These are phyloP conservation scores for Phascolomyces articulosus DNA, from an alignment of 371 early-diverging fungal species.

Conservation along the genomic window DNA sequence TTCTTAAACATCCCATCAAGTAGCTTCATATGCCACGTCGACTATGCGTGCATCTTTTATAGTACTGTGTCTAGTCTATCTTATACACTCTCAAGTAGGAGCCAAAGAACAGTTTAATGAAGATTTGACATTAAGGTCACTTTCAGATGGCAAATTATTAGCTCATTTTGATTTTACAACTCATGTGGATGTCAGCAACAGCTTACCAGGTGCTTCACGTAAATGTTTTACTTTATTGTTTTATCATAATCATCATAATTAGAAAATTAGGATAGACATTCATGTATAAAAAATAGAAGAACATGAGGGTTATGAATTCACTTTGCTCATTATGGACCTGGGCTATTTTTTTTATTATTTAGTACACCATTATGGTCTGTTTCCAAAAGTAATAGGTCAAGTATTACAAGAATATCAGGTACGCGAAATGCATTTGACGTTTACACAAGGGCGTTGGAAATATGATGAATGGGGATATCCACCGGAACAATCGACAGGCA, in stretches of 20 bases:
- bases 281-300: too few species aligned
- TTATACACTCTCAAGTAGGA: background rate
- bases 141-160: conserved; percentile 79
- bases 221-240: conserved; percentile 2
- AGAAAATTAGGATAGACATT: too few species aligned
- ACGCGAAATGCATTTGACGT: conserved; percentile 80
- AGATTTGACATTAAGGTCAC: conserved; percentile 61
- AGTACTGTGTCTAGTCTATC: too few species aligned
- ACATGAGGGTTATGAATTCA: too few species aligned
- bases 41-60: too few species aligned
- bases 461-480: conserved; percentile 81
- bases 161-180: conserved; percentile 79
- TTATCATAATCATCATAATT: too few species aligned
- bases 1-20: background rate
- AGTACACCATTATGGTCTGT: conserved; percentile 75
- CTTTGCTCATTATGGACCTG: too few species aligned
- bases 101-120: conserved; percentile 57
- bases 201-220: conserved; percentile 27
- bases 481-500: conserved; percentile 58
- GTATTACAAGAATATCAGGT: conserved; percentile 77
- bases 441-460: conserved; percentile 91
- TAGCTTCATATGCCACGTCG: too few species aligned
- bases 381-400: conserved; percentile 88
- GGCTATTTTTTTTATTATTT: background rate
- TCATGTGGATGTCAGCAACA: conserved; percentile 33